A percentile compares a stretch with the other conserved stretches of the same genome.
These are phyloP conservation scores for Phytophthora tentaculata DNA, from an alignment of 352 stramenopile genomes.

Conservation along the genomic window DNA sequence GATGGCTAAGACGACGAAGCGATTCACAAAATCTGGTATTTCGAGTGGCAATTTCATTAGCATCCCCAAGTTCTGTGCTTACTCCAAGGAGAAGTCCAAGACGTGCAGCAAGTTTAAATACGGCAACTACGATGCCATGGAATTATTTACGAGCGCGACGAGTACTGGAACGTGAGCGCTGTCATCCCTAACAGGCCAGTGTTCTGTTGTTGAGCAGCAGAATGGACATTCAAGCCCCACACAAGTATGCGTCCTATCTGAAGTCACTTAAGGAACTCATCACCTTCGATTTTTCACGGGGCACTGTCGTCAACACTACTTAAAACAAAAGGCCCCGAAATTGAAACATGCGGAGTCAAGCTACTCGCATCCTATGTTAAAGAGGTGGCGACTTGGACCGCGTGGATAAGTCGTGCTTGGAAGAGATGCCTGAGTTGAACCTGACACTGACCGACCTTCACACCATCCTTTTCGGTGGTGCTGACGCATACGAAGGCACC, in stretches of 20 bases:
- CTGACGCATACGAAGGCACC: too few relatives aligned
- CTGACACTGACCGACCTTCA: too few relatives aligned
- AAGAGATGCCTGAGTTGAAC: too few relatives aligned
- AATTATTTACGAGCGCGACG: neutral
- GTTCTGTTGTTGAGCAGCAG: neutral
- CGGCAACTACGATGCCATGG: neutral
- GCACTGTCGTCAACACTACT: neutral
- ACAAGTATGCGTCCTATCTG: neutral
- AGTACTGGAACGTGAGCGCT: too few relatives aligned
- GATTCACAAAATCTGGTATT: neutral
- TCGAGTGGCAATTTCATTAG: neutral
- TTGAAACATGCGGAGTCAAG: neutral
- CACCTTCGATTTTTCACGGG: neutral
- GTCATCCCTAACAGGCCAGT: neutral
- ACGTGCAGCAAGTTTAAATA: neutral
- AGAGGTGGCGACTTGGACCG: too few relatives aligned
- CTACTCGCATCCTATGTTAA: neutral
- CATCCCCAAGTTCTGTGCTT: neutral
- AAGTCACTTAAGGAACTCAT: neutral
- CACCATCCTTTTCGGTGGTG: too few relatives aligned
- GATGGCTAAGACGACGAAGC: neutral
- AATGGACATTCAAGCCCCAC: neutral
- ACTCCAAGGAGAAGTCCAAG: neutral
- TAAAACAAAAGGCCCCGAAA: neutral
- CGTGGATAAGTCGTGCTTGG: too few relatives aligned